Base-by-base conservation (phyloP, 805 yeast species). In the Candida incommunis region DNA sequence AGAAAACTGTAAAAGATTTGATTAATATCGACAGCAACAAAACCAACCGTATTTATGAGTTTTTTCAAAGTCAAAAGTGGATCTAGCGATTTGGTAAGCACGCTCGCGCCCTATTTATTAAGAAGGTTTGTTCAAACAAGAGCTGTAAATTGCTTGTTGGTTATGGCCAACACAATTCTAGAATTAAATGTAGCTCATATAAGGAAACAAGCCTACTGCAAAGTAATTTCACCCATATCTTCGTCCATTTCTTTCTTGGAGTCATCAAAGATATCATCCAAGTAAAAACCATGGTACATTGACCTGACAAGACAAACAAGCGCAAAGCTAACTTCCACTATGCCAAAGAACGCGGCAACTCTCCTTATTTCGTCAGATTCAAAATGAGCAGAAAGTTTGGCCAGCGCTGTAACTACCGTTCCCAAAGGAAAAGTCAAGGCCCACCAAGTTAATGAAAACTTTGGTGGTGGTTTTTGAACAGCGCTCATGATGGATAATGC, bases 51-150 rank as follows among this genome's bases (percentile, higher is more conserved):
- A 82, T 92, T 43, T 92, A 83, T 63, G 97, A 92, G 58, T 92
- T 92, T 58, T 92, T 92, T 62, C 84, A 82, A 48, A 77, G 79
- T 48, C 96, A 92, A 71, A 83, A 85, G 47, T 92, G 98, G 98
- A 60, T 77, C n/a, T 51, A 29, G 7, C 34, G 20, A 23, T 23
- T 41, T n/a, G n/a, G 21, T 22, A 3, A 13, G 4, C 16, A 9
- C 9, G 37, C 37, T n/a, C 16, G 4, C 20, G 41, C 45, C n/a
- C n/a, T 31, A 31, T 31, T 31, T 31, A 31, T 31, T 31, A 18
- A n/a, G 18, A 31, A n/a, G n/a, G 22, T 35, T 34, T 15, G 9
- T 20, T 5, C 23, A 7, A 7, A 43, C 34, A 23, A 41, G 41
- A n/a, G 34, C 29, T n/a, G n/a, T n/a, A n/a, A n/a, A n/a, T n/a